Percentiles rank a stretch among this genome's conserved stretches.
Conservation (phyloP, 176 grass and related monocot species). For the Thalia dealbata region DNA sequence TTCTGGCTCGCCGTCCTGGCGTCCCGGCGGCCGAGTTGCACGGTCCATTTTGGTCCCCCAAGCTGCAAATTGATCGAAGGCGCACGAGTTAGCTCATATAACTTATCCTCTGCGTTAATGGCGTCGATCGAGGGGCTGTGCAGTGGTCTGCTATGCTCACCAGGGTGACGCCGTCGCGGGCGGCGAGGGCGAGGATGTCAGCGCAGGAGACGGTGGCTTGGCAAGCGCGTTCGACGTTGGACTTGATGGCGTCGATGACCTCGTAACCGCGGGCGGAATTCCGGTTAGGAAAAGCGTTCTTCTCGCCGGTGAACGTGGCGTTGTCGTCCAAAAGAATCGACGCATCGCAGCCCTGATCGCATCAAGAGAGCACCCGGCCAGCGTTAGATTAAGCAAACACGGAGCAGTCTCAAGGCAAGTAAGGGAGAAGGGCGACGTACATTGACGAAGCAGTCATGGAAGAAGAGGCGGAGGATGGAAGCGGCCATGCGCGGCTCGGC, state of each 20-base stretch:
- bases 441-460: conserved; percentile 78
- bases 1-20: conserved; percentile 31
- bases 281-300: conserved; percentile 43
- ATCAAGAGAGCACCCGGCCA: background rate
- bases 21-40: conserved; percentile 52
- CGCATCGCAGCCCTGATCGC: conserved; percentile 54
- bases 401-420: background rate
- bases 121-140: background rate
- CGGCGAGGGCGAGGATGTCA: conserved; percentile 56
- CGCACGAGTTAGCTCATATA: background rate
- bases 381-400: no score
- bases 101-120: no score
- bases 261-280: conserved; percentile 71
- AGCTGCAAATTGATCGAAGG: conserved; percentile 16
- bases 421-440: conserved; percentile 15
- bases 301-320: conserved; percentile 47
- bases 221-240: conserved; percentile 37
- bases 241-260: conserved; percentile 57
- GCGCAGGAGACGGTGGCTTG: conserved; percentile 36
- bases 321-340: conserved; percentile 62
- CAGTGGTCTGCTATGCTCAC: conserved; percentile 9
- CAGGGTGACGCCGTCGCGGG: conserved; percentile 55
- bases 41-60: conserved; percentile 40
- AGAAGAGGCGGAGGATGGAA: conserved; percentile 62
- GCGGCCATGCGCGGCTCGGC: conserved; percentile 62